Evolutionary conservation across 345 rosid species (phyloP), one percentile per base, ranked within the genome.

Genomic region (Sonneratia alba): DNA sequence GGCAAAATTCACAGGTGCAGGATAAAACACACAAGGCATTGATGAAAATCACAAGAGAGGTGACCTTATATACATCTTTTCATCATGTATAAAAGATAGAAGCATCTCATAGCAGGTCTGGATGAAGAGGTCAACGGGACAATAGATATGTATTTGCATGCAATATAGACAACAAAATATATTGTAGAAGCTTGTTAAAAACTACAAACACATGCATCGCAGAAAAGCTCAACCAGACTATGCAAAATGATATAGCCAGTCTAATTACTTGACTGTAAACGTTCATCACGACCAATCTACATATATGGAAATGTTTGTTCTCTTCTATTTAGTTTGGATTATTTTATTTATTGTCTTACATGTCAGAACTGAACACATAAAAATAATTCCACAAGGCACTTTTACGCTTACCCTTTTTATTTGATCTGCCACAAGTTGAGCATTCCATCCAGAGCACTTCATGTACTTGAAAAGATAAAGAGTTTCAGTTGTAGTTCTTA

Each of bases 351-450:
- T 36, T 68, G 36, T 12, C 37, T 9, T 14, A 6, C n/a, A 40
- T 37, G 43, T 13, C 37, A 36, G 21, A 24, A 27, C 6, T 22
- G 13, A 15, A 42, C 27, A 57, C 4, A 57, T 36, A 38, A 57
- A 6, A 24, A 55, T 11, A 37, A 42, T 45, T 19, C 19, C 43
- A 22, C 32, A 42, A 0, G 3, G 56, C 43, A 67, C 6, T 73
- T 37, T n/a, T 4, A 40, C 56, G 64, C 71, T 73, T 64, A 83
- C 86, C 83, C 83, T 37, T 73, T 72, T 18, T 73, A 63, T 64
- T 78, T n/a, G n/a, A n/a, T n/a, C n/a, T n/a, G n/a, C n/a, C n/a
- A n/a, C n/a, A n/a, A n/a, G n/a, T n/a, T n/a, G n/a, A n/a, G n/a
- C n/a, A n/a, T n/a, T n/a, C n/a, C n/a, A n/a, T n/a, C n/a, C n/a